Percentiles rank a stretch among this genome's conserved stretches.
These are phyloP conservation scores for Cystobasidium sp. DNA, from an alignment of 1,284 basidiomycete genomes.

Conservation along the genomic window DNA sequence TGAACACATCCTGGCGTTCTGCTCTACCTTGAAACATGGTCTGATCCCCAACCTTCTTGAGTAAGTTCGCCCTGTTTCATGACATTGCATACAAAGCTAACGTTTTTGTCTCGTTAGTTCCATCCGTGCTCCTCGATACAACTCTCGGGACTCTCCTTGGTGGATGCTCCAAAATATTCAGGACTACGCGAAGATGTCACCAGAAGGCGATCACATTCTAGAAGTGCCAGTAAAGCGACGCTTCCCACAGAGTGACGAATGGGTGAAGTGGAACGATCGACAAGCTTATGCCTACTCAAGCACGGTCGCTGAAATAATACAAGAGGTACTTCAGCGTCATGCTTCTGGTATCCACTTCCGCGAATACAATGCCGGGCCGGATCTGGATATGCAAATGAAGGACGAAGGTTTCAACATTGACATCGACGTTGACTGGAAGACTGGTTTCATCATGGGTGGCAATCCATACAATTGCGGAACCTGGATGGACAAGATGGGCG, in stretches of 20 bases:
- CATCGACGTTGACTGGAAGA: constrained; percentile 91
- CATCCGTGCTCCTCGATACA: constrained; percentile 65
- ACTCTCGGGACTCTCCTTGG: constrained; percentile 91
- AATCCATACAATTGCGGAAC: constrained; percentile 65
- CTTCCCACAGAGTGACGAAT: constrained; percentile 90
- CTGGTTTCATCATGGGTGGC: constrained; percentile 87
- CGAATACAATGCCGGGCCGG: constrained; percentile 93
- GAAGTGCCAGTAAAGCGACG: constrained; percentile 81
- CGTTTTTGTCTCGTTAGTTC: constrained; percentile 39
- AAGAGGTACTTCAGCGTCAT: constrained; percentile 94
- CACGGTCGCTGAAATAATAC: constrained; percentile 88
- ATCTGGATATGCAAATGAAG: constrained; percentile 93
- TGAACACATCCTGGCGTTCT: constrained; percentile 76
- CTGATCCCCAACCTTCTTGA: constrained; percentile 92
- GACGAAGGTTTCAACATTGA: constrained; percentile 92
- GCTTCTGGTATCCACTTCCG: constrained; percentile 90
- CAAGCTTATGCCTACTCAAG: constrained; percentile 78
- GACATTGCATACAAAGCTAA: background rate
- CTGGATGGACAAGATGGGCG: constrained; percentile 63
- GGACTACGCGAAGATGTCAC: constrained; percentile 83
- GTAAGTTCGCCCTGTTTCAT: no score
- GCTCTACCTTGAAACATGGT: constrained; percentile 54
- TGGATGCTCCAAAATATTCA: constrained; percentile 99
- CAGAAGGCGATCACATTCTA: constrained; percentile 80
- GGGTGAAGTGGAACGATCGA: constrained; percentile 88